Percentiles rank a stretch among this genome's conserved stretches.
Conservation (phyloP, 768 basidiomycete genomes). For the Chalciporus chontae region DNA sequence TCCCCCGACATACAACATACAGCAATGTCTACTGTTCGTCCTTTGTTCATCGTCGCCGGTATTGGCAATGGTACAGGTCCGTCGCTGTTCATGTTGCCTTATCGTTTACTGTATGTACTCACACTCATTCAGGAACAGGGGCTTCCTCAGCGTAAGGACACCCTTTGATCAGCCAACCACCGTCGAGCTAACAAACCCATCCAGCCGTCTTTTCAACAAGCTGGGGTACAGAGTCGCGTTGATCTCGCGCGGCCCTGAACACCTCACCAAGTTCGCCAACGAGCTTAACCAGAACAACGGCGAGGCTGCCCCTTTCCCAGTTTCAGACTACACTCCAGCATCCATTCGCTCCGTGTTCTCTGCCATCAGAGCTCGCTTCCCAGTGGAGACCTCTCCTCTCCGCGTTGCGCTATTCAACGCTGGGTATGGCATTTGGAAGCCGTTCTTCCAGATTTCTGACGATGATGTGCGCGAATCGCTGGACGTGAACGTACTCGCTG, state of each 20-base stretch:
- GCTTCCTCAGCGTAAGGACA: constrained; percentile 51
- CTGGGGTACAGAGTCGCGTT: constrained; percentile 66
- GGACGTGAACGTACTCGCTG: constrained; percentile 52
- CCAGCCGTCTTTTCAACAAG: constrained; percentile 56
- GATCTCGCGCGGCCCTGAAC: constrained; percentile 53
- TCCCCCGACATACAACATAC: neutral
- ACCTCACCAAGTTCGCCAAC: constrained; percentile 49
- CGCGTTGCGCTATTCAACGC: constrained; percentile 66
- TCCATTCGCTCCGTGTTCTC: constrained; percentile 51
- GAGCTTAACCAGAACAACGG: constrained; percentile 59
- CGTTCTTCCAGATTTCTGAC: constrained; percentile 61
- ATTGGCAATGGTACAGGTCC: constrained; percentile 40
- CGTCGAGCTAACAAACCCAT: neutral
- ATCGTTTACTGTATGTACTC: neutral
- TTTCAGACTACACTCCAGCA: constrained; percentile 46
- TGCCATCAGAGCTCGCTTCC: constrained; percentile 43
- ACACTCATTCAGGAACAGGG: constrained; percentile 45
- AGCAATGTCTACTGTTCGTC: constrained; percentile 36
- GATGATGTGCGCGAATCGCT: constrained; percentile 51
- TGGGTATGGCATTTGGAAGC: constrained; percentile 56
- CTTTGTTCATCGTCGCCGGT: constrained; percentile 59
- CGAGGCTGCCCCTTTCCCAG: constrained; percentile 53
- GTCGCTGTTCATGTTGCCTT: neutral
- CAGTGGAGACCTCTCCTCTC: constrained; percentile 46
- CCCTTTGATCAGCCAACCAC: neutral